A percentile compares a stretch with the other conserved stretches of the same genome.
These are phyloP conservation scores for Aureobasidium lini DNA, from an alignment of 2,329 filamentous ascomycete species.

Conservation along the genomic window DNA sequence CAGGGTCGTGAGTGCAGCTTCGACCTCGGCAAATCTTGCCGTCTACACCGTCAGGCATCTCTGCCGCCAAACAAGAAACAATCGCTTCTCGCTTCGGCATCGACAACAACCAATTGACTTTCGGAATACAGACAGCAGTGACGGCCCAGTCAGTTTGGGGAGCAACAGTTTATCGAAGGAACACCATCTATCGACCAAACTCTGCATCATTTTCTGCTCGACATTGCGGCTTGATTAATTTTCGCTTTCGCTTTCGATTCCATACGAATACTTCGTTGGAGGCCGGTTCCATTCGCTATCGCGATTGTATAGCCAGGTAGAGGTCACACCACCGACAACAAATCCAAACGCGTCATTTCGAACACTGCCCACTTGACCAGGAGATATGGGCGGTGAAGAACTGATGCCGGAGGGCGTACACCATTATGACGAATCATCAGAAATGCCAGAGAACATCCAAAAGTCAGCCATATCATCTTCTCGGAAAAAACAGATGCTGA, in stretches of 20 bases:
- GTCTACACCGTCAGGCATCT: neutral
- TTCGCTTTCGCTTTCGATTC: neutral
- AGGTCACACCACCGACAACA: too few relatives aligned
- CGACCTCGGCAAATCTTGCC: neutral
- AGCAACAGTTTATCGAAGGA: too few relatives aligned
- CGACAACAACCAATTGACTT: neutral
- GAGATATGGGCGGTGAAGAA: neutral
- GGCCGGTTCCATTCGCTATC: too few relatives aligned
- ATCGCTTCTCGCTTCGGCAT: neutral
- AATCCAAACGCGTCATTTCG: neutral
- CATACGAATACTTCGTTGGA: neutral
- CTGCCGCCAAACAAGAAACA: neutral
- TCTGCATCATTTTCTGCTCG: neutral
- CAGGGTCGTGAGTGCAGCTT: slow-evolving; percentile 3
- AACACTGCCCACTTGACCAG: neutral
- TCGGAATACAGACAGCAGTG: neutral
- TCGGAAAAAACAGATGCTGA: neutral
- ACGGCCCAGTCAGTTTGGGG: neutral
- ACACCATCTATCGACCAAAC: too few relatives aligned
- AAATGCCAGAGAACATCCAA: slow-evolving; percentile 76
- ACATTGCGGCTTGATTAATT: neutral
- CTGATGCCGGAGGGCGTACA: slow-evolving; percentile 41
- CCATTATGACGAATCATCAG: slow-evolving; percentile 62
- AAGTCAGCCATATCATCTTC: slow-evolving; percentile 51
- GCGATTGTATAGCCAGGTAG: too few relatives aligned